Percentiles rank a stretch among this genome's conserved stretches.
Evolutionary conservation across 1,284 basidiomycete species (phyloP).

Genomic region (Puccinia polysora): DNA sequence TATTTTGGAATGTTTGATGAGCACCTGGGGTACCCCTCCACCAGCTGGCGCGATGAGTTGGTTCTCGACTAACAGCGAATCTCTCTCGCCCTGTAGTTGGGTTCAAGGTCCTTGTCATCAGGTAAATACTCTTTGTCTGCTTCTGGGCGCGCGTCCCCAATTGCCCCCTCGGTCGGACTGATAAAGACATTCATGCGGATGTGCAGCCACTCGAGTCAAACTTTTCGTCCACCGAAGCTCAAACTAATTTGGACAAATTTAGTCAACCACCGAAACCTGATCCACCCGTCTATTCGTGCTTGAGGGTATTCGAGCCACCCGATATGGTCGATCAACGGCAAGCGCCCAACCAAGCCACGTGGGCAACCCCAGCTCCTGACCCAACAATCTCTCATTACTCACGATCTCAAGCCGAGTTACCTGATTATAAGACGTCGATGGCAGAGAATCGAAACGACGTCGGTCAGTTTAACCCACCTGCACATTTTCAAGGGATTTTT

Average conservation of each 20-base stretch:
- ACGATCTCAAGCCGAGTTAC: background rate
- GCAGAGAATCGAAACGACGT: conserved; percentile 4
- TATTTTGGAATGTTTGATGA: conserved; percentile 40
- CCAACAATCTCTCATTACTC: conserved; percentile 1
- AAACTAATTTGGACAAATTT: too few species aligned
- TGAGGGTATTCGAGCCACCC: too few species aligned
- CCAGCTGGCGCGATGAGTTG: conserved; percentile 29
- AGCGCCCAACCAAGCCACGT: background rate
- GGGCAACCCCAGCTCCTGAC: background rate
- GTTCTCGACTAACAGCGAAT: conserved; percentile 15
- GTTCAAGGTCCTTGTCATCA: conserved; percentile 33
- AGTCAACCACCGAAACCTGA: too few species aligned
- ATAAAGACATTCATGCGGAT: background rate
- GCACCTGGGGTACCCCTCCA: conserved; percentile 34
- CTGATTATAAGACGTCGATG: conserved; percentile 11
- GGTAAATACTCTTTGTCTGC: background rate
- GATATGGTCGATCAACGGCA: background rate
- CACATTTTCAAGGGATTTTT: background rate
- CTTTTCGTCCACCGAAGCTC: too few species aligned
- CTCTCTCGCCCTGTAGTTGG: conserved; percentile 23
- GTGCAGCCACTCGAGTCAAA: too few species aligned
- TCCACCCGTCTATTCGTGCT: too few species aligned
- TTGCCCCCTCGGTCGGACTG: background rate
- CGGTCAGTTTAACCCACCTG: conserved; percentile 13
- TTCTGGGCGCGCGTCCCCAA: background rate